A percentile compares a stretch with the other conserved stretches of the same genome.
phyloP scores from a whole-genome alignment of 345 rosid genomes.

The Eutrema heterophyllum region DNA sequence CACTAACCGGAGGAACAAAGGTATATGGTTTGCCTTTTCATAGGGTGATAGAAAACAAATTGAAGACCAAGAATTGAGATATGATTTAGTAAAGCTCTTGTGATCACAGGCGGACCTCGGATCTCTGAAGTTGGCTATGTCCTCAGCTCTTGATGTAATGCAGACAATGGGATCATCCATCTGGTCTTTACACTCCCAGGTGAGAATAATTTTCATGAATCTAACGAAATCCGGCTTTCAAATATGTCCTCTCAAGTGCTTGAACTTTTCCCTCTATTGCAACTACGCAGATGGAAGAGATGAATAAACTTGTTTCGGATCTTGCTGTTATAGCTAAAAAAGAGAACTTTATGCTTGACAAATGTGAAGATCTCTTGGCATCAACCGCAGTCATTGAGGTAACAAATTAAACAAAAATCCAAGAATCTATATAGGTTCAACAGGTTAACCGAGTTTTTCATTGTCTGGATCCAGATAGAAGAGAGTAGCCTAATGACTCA shows the following conservation, averaged over 20 bases:
- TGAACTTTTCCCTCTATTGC: neutral
- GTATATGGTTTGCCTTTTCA: slow-evolving; percentile 34
- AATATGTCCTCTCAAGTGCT: neutral
- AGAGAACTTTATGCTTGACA: slow-evolving; percentile 57
- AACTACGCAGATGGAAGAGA: slow-evolving; percentile 48
- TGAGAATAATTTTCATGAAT: slow-evolving; percentile 26
- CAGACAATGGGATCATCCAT: slow-evolving; percentile 74
- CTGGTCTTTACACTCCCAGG: slow-evolving; percentile 57
- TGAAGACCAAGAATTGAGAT: neutral
- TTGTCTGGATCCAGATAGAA: slow-evolving; percentile 38
- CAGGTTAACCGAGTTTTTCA: neutral
- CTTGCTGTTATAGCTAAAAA: slow-evolving; percentile 49
- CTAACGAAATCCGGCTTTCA: neutral
- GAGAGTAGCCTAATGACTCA: slow-evolving; percentile 59
- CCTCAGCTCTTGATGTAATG: slow-evolving; percentile 86
- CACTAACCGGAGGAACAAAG: slow-evolving; percentile 72
- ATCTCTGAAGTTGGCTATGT: slow-evolving; percentile 66
- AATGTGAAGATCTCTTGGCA: slow-evolving; percentile 65
- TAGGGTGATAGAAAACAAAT: neutral
- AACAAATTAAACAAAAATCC: neutral
- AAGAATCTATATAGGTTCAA: neutral
- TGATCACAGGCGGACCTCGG: slow-evolving; percentile 60
- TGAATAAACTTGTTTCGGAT: slow-evolving; percentile 53
- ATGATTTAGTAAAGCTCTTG: slow-evolving; percentile 1
- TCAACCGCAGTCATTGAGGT: slow-evolving; percentile 74